Base-by-base conservation (phyloP, 164 flowering plant species). In the Nymphaea thermarum region DNA sequence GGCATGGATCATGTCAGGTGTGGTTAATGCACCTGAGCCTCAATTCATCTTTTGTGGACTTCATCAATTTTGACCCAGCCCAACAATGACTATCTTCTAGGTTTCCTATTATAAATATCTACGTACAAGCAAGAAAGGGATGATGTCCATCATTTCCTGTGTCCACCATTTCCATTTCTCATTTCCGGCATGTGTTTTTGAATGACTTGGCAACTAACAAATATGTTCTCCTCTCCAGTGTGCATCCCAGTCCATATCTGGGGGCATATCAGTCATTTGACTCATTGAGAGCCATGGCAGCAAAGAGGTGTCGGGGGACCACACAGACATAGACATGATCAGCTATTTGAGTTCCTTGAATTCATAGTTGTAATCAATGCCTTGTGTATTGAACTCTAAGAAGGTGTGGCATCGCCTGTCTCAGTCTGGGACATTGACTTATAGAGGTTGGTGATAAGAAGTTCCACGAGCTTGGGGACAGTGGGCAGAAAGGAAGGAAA, bases 371-470 rank as follows among this genome's bases (percentile, higher is more conserved):
- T 78, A 91, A 59, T 84, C 93, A 44, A 73, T 91, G 2, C 85
- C 93, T 66, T 92, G 97, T 2, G 97, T 87, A 79, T 92, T 92
- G 89, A 92, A 92, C 76, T 95, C 99, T 43, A 93, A 85, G 73
- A 95, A 95, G 51, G 99, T 92, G 78, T 92, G 92, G 97, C 97
- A 75, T 95, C 99, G 43, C 75, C 85, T 14, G 88, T 83, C 78
- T 90, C 99, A 5, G 99, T 98, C 76, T 95, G 99, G 59, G 99
- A 95, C 11, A 98, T 97, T 71, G 99, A 86, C 7, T 92, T 98
- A 77, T 79, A 90, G 63, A 94, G 85, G 69, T 82, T 86, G 36
- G 36, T 1, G 36, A 25, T 25, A 25, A 25, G 36, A 25, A 25
- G 36, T 1, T 25, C 36, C 36, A 25, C 0, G 36, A 25, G 36